Conservation (phyloP, 2,329 filamentous ascomycete species). For the Pestalotiopsis sp. region DNA sequence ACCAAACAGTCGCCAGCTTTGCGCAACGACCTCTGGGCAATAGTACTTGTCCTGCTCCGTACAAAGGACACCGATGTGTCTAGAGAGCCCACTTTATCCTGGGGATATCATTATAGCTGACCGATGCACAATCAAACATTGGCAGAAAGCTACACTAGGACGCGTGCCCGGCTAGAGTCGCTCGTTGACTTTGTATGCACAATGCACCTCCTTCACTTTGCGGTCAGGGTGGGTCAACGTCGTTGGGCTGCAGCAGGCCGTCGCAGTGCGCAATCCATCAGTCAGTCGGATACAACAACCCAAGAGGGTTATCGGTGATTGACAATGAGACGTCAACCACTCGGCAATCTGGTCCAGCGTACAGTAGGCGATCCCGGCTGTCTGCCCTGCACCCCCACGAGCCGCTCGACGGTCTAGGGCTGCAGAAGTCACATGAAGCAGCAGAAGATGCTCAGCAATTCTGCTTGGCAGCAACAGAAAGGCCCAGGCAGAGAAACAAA, state of each 20-base stretch:
- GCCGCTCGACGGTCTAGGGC: neutral
- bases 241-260: neutral
- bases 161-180: neutral
- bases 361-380: neutral
- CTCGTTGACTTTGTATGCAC: neutral
- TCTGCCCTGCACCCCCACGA: neutral
- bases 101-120: neutral
- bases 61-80: neutral
- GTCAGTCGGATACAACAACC: constrained; percentile 1
- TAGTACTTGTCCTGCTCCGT: neutral
- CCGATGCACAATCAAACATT: neutral
- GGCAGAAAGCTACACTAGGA: neutral
- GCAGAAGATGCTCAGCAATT: neutral
- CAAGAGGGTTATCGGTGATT: neutral
- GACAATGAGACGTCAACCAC: neutral
- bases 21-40: neutral
- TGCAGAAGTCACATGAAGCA: neutral
- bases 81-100: neutral
- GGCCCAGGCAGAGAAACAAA: neutral
- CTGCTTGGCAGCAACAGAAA: neutral
- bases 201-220: neutral
- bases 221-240: neutral
- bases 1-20: neutral
- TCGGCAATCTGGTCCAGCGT: constrained; percentile 6
- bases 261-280: neutral